Conservation (phyloP, 1,284 basidiomycete species). For the Leccinum olivaceoglutinosum region DNA sequence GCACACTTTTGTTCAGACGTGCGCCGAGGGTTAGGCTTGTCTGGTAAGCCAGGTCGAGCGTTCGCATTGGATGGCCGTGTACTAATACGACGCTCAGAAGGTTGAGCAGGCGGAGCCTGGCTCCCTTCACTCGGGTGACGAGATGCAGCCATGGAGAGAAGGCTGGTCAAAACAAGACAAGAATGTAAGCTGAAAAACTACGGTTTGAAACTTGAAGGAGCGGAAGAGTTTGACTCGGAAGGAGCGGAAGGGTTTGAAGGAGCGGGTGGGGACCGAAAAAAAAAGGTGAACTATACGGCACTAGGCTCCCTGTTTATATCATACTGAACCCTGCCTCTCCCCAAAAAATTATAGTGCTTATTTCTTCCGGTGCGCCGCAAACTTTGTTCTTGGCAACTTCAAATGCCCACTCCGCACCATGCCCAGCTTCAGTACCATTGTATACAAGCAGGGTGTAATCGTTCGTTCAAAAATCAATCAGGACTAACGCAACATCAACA, state of each 20-base stretch:
- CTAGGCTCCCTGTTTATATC: too few species aligned
- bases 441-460: not conserved
- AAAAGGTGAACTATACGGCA: not conserved
- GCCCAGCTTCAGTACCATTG: not conserved
- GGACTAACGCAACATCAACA: conserved; percentile 1
- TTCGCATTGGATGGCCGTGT: not conserved
- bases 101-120: not conserved
- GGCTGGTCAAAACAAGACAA: too few species aligned
- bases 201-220: not conserved
- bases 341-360: too few species aligned
- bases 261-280: too few species aligned
- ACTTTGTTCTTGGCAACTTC: not conserved
- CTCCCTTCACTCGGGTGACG: not conserved
- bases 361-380: not conserved
- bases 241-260: too few species aligned
- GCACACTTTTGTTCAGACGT: not conserved
- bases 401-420: not conserved
- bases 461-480: not conserved
- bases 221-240: too few species aligned
- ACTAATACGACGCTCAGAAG: not conserved
- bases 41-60: not conserved
- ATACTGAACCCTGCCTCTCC: too few species aligned
- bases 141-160: not conserved
- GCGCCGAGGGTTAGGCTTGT: not conserved
- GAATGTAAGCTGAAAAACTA: not conserved